Base-by-base conservation (phyloP, 2,329 filamentous ascomycete species). In the Emmonsiellopsis sp. region DNA sequence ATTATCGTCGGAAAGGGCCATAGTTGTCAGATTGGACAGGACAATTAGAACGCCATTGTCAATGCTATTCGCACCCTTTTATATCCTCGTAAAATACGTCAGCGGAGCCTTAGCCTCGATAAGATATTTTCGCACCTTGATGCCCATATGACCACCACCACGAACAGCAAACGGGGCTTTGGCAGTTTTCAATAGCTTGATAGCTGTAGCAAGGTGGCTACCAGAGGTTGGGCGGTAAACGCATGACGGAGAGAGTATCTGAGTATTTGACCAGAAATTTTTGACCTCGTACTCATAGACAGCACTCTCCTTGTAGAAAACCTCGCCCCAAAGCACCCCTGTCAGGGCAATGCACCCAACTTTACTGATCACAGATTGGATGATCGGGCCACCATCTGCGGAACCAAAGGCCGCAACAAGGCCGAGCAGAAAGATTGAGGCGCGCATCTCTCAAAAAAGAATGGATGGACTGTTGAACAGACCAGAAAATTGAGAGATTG, bases 211-310 rank as follows among this genome's bases (percentile, higher is more conserved):
- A 30, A 70, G 53, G 34, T 68, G 58, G 3, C 37, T 45, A 30
- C 59, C 61, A 3, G 59, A 63, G 37, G 62, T 54, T 11, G 67
- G 67, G 15, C 67, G 66, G 55, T 67, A 68, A n/a, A 69, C 62
- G 45, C 67, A 69, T 7, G 58, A 61, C 4, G 67, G 66, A 30
- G 58, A 59, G 58, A 67, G 56, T 38, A 67, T 58, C 60, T 69
- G 64, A 9, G 66, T 69, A 55, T 68, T 67, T 10, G 67, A 68
- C 67, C 67, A 68, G 58, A 69, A 69, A 46, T 66, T 56, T 47
- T 62, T 55, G 31, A 61, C 52, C 55, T 69, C 66, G 50, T 66
- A 65, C 9, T 61, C 48, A 55, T 69, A 69, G 5, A 68, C 65
- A 2, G 42, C 35, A 42, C 52, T 59, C 32, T 55, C 53, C 6